Conservation (phyloP, 371 early-diverging fungal genomes). For the Apophysomyces ossiformis region DNA sequence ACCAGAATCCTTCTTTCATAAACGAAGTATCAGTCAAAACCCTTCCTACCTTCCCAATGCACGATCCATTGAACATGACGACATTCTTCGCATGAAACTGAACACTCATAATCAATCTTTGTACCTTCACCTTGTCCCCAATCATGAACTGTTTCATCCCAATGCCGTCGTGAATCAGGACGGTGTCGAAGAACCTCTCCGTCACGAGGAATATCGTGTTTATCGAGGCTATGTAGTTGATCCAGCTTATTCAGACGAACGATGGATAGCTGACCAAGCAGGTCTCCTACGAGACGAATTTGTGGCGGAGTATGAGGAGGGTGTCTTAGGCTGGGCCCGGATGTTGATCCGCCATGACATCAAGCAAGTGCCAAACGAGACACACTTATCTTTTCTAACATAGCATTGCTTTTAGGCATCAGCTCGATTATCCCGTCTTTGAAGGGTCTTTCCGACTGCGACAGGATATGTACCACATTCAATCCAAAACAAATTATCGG, state of each 20-base stretch:
- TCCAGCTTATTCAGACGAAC: slow-evolving; percentile 28
- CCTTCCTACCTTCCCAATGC: slow-evolving; percentile 30
- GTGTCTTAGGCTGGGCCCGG: slow-evolving; percentile 75
- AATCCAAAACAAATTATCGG: slow-evolving; percentile 61
- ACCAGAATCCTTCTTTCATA: slow-evolving; percentile 37
- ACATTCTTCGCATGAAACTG: slow-evolving; percentile 65
- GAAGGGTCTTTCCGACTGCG: slow-evolving; percentile 69
- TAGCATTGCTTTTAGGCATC: slow-evolving; percentile 24
- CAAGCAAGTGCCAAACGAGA: slow-evolving; percentile 21
- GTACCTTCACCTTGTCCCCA: slow-evolving; percentile 74
- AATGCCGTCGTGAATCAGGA: slow-evolving; percentile 54
- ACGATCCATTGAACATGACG: slow-evolving; percentile 53
- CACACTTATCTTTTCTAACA: background rate
- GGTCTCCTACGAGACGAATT: slow-evolving; percentile 35
- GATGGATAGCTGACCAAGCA: slow-evolving; percentile 42
- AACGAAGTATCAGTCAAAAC: slow-evolving; percentile 40
- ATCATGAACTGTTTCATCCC: slow-evolving; percentile 76
- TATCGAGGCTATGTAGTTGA: slow-evolving; percentile 48
- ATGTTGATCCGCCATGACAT: slow-evolving; percentile 64
- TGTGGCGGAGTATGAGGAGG: slow-evolving; percentile 34
- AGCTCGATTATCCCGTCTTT: slow-evolving; percentile 50
- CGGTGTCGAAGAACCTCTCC: slow-evolving; percentile 27
- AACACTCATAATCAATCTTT: slow-evolving; percentile 77
- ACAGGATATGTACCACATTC: slow-evolving; percentile 69
- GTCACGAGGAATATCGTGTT: slow-evolving; percentile 40